A percentile compares a stretch with the other conserved stretches of the same genome.
Evolutionary conservation across 257 asterid species (phyloP).

Genomic region (Nyctanthes arbortristis): DNA sequence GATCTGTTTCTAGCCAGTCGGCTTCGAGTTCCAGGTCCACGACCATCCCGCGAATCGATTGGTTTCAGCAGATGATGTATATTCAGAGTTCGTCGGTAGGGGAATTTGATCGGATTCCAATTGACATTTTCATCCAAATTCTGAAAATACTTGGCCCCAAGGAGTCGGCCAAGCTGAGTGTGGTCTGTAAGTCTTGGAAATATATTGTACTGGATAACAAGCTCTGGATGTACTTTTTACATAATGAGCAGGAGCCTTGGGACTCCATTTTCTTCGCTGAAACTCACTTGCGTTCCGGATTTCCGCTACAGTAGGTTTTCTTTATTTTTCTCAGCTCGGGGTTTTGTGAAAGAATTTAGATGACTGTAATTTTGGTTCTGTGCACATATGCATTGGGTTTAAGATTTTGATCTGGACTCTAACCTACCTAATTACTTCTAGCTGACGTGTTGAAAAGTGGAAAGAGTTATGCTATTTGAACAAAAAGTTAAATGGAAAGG

Average conservation of each 20-base stretch:
- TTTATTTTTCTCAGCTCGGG: background rate
- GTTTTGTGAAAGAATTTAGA: background rate
- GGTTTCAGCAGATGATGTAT: slow-evolving; percentile 51
- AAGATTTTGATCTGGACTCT: background rate
- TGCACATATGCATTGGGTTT: background rate
- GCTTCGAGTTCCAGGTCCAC: slow-evolving; percentile 27
- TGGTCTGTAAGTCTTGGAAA: slow-evolving; percentile 83
- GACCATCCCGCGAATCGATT: slow-evolving; percentile 47
- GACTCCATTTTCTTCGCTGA: slow-evolving; percentile 84
- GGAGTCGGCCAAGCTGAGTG: slow-evolving; percentile 67
- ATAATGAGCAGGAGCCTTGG: slow-evolving; percentile 72
- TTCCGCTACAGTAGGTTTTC: slow-evolving; percentile 67
- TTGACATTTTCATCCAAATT: slow-evolving; percentile 66
- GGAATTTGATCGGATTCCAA: slow-evolving; percentile 80
- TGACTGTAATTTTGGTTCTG: background rate
- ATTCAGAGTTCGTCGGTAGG: slow-evolving; percentile 69
- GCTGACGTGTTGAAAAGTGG: too few relatives aligned
- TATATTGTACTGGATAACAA: slow-evolving; percentile 73
- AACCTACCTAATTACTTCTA: background rate
- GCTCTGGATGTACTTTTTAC: slow-evolving; percentile 86
- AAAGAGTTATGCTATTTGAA: too few relatives aligned
- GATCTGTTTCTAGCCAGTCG: slow-evolving; percentile 54
- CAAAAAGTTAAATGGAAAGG: too few relatives aligned
- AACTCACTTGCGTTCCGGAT: slow-evolving; percentile 70
- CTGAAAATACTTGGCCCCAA: slow-evolving; percentile 71